Evolutionary conservation across 306 rosid genomes (phyloP).

Genomic region (Sicyos baderoa): DNA sequence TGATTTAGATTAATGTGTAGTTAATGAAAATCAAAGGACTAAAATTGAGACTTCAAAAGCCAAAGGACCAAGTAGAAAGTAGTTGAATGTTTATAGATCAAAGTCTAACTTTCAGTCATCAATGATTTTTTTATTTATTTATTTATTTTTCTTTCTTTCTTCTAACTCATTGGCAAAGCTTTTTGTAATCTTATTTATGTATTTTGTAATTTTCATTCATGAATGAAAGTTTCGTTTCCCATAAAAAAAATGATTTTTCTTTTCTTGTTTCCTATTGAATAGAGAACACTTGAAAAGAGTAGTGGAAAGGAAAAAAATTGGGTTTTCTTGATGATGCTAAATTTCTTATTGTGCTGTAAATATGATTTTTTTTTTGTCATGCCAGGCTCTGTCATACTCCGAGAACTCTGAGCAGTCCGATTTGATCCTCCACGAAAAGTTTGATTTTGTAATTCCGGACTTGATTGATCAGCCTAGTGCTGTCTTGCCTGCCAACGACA

Average conservation of each 20-base stretch:
- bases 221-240: no score
- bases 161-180: no score
- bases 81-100: not conserved
- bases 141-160: no score
- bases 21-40: not conserved
- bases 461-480: not conserved
- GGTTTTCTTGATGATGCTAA: slow-evolving; percentile 7
- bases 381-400: slow-evolving; percentile 48
- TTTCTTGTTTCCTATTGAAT: not conserved
- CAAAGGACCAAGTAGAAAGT: not conserved
- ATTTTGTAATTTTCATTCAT: no score
- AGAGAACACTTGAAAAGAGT: slow-evolving; percentile 5
- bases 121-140: no score
- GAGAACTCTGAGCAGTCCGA: slow-evolving; percentile 20
- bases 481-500: not conserved
- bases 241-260: no score
- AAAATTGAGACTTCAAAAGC: not conserved
- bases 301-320: not conserved
- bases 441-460: not conserved
- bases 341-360: not conserved
- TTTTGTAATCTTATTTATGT: no score
- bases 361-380: slow-evolving; percentile 7
- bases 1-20: no score
- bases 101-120: not conserved
- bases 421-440: slow-evolving; percentile 10